phyloP scores from a whole-genome alignment of 2,329 filamentous ascomycete genomes.

The Epichloe sp. region DNA sequence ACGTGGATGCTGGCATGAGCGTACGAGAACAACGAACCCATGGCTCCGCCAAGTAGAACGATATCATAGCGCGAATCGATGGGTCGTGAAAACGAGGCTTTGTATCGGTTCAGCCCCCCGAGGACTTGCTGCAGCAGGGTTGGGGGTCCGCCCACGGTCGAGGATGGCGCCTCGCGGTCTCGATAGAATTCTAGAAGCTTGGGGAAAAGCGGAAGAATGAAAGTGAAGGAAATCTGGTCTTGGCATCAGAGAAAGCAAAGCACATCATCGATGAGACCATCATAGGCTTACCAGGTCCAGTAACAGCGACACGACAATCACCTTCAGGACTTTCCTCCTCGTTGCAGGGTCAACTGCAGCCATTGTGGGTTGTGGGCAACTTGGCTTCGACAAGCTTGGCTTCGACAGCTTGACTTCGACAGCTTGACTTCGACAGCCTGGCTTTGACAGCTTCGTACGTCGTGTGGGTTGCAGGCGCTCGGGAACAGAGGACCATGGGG shows the following conservation, averaged over 20 bases:
- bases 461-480: neutral
- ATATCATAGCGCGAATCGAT: slow-evolving; percentile 97
- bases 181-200: slow-evolving; percentile 94
- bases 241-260: neutral
- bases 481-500: too few relatives aligned
- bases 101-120: slow-evolving; percentile 82
- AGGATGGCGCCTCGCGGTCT: slow-evolving; percentile 55
- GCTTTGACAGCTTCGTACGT: neutral
- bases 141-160: slow-evolving; percentile 32
- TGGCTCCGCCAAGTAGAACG: slow-evolving; percentile 80
- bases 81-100: slow-evolving; percentile 77
- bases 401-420: neutral
- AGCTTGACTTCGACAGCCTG: neutral
- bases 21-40: slow-evolving; percentile 78
- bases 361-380: slow-evolving; percentile 18
- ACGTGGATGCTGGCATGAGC: slow-evolving; percentile 9
- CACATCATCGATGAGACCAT: neutral
- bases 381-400: neutral
- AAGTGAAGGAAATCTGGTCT: slow-evolving; percentile 84
- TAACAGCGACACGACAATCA: slow-evolving; percentile 79
- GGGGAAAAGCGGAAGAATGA: slow-evolving; percentile 92
- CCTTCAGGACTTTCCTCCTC: slow-evolving; percentile 71
- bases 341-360: slow-evolving; percentile 35
- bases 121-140: slow-evolving; percentile 72
- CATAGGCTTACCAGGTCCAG: slow-evolving; percentile 61